Conservation (phyloP, 2,329 filamentous ascomycete genomes). For the Microdochium trichocladiopsis region DNA sequence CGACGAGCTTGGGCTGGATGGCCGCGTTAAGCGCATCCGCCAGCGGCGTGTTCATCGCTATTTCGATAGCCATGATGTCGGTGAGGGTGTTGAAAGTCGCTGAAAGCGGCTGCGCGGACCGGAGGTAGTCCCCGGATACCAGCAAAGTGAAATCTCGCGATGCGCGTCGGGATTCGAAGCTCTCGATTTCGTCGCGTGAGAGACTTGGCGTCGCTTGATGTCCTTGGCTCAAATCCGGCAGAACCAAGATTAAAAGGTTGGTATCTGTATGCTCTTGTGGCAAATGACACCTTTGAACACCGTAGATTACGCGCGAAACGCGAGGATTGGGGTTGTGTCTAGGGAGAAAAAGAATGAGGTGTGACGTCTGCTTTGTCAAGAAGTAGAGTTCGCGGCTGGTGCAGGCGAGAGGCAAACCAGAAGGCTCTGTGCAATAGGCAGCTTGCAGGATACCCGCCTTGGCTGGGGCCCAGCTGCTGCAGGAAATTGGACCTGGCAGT, state of each 20-base stretch:
- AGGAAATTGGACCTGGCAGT: neutral
- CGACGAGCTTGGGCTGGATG: constrained; percentile 85
- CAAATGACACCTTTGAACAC: neutral
- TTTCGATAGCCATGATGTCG: constrained; percentile 66
- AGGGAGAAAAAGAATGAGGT: neutral
- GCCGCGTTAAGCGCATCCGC: constrained; percentile 75
- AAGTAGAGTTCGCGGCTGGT: neutral
- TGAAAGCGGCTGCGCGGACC: neutral
- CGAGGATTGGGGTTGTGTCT: neutral
- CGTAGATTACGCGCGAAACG: neutral
- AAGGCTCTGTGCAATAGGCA: neutral
- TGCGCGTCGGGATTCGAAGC: neutral
- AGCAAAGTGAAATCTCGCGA: neutral
- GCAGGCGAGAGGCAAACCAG: neutral
- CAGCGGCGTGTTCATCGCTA: constrained; percentile 71
- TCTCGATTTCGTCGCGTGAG: neutral
- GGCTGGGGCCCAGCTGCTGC: neutral
- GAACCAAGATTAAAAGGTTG: neutral
- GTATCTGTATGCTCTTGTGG: neutral
- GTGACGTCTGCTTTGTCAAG: neutral
- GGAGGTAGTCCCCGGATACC: neutral
- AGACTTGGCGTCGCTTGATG: neutral
- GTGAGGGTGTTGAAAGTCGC: neutral
- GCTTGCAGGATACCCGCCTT: neutral
- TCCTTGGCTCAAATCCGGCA: neutral